Percentiles rank a stretch among this genome's conserved stretches.
phyloP scores from a whole-genome alignment of 768 basidiomycete genomes.

The Psilocybe subaeruginosa region DNA sequence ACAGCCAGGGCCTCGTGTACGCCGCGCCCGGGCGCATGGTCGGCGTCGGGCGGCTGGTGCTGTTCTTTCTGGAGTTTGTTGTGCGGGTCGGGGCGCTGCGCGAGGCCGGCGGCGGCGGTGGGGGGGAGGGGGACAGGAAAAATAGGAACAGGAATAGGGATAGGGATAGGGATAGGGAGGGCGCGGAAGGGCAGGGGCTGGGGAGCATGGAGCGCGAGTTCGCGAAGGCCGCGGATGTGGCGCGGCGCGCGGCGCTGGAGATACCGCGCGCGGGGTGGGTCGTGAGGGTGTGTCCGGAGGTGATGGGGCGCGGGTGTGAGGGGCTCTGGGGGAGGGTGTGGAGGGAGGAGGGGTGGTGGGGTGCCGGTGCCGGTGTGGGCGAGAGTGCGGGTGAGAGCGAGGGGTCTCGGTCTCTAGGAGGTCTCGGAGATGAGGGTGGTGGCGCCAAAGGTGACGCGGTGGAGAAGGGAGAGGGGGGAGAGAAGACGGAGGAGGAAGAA shows the following conservation, averaged over 20 bases:
- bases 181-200: background rate
- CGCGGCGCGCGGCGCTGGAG: constrained; percentile 42
- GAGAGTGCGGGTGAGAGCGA: background rate
- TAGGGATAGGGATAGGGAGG: background rate
- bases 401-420: background rate
- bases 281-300: constrained; percentile 44
- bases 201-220: constrained; percentile 40
- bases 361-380: background rate
- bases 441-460: background rate
- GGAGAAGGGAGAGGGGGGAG: background rate
- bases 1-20: constrained; percentile 68
- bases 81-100: constrained; percentile 56
- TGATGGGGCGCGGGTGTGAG: constrained; percentile 18
- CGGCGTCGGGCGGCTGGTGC: constrained; percentile 54
- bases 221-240: constrained; percentile 44
- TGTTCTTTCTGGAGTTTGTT: constrained; percentile 66
- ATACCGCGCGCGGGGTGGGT: constrained; percentile 34
- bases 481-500: constrained; percentile 1
- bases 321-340: constrained; percentile 22
- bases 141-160: background rate
- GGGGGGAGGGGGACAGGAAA: background rate
- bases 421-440: background rate
- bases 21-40: constrained; percentile 39
- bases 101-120: constrained; percentile 31
- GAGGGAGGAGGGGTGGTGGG: constrained; percentile 17